Evolutionary conservation across 1,284 basidiomycete genomes (phyloP), one percentile per base, ranked within the genome.

Genomic region (Bjerkandera adusta): DNA sequence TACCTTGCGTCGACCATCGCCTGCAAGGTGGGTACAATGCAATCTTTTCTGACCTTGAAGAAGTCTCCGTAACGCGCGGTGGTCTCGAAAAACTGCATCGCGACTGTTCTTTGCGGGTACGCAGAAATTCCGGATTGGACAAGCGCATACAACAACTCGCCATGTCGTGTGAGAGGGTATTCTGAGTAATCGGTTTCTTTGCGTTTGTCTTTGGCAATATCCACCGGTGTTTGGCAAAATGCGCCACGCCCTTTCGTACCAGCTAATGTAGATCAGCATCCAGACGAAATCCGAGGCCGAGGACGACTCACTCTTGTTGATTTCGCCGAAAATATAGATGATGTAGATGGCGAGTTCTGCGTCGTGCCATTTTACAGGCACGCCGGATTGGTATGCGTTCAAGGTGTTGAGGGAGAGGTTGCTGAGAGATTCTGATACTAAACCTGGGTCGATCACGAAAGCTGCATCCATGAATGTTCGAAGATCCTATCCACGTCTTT

Each of bases 51-150:
- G 27, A 93, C 83, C 66, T 91, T 93, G 81, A 98, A 99, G 67
- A 98, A 98, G 62, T 98, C 94, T 32, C 85, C 81, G 65, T 99
- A 99, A 46, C 97, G 83, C 12, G 92, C 83, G 7, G 83, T 79
- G 18, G 91, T 91, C 69, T 99, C 97, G 57, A 98, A 98, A 69
- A 89, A 97, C 61, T 96, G 92, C 66, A 97, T 77, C 11, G 83
- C 76, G n/a, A 98, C 96, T 7, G 86, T 79, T 21, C 87, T 85
- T 66, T 97, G 88, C 1, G 92, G 91, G 69, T 89, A 95, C 1
- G 77, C 74, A 2, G 87, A 85, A 37, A 99, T 84, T 16, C 86
- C 84, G 22, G 91, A 94, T 54, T 88, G 79, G 35, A 97, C 83
- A 43, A 96, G 81, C 5, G 87, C 81, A 53, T 88, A 78, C 40